These are phyloP conservation scores for Cyclocybe cylindracea DNA, from an alignment of 768 basidiomycete genomes.

Conservation along the genomic window DNA sequence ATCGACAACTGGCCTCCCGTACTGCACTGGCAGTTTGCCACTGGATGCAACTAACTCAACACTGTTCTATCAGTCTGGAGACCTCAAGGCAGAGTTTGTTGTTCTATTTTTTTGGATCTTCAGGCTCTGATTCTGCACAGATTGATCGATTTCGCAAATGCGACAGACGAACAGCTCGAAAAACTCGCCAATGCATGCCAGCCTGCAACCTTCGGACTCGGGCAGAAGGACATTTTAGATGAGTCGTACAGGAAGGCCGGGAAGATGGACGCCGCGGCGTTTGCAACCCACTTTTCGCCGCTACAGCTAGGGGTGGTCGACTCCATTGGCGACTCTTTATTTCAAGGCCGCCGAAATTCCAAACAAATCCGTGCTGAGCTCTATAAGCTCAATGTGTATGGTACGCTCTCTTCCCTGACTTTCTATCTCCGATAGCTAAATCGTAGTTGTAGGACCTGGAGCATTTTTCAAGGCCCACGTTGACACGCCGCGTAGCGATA, in stretches of 20 bases:
- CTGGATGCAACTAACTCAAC: too few species aligned
- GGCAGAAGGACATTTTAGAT: conserved; percentile 29
- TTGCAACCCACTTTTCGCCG: conserved; percentile 29
- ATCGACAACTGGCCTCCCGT: too few species aligned
- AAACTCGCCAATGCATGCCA: conserved; percentile 22
- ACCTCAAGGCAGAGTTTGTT: too few species aligned
- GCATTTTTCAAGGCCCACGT: conserved; percentile 48
- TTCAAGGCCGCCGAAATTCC: conserved; percentile 16
- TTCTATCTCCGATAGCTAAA: background rate
- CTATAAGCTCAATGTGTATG: conserved; percentile 49
- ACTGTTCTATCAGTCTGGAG: too few species aligned
- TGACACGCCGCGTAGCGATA: conserved; percentile 40
- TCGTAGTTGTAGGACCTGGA: conserved; percentile 24
- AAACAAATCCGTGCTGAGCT: conserved; percentile 30
- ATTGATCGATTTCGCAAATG: background rate
- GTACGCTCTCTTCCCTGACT: conserved; percentile 18
- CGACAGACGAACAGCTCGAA: conserved; percentile 11
- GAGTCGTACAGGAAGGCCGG: conserved; percentile 32
- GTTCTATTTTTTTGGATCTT: too few species aligned
- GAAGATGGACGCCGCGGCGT: conserved; percentile 26
- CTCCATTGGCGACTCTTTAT: conserved; percentile 18
- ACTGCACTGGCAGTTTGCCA: too few species aligned
- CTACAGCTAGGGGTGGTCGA: conserved; percentile 25
- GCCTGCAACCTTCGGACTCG: conserved; percentile 27
- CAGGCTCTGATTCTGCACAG: too few species aligned